A percentile compares a stretch with the other conserved stretches of the same genome.
phyloP scores from a whole-genome alignment of 2,329 filamentous ascomycete species.

The Fusarium brachygibbosum region DNA sequence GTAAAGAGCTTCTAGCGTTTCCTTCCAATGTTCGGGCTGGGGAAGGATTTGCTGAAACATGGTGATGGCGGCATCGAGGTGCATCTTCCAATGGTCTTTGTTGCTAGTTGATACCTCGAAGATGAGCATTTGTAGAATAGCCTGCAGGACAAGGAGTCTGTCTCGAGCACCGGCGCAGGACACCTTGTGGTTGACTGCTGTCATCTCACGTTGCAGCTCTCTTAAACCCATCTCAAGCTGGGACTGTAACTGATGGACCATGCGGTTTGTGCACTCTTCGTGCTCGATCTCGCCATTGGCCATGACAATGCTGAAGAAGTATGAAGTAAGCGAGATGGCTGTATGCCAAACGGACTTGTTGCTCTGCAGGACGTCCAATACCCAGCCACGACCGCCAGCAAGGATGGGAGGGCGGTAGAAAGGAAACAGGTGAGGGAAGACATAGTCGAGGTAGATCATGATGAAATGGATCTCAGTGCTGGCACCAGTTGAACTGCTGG shows the following conservation, averaged over 20 bases:
- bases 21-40: slow-evolving; percentile 55
- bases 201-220: slow-evolving; percentile 60
- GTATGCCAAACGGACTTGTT: slow-evolving; percentile 71
- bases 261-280: slow-evolving; percentile 53
- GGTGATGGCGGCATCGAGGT: slow-evolving; percentile 63
- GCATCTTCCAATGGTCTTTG: slow-evolving; percentile 64
- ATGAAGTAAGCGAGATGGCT: slow-evolving; percentile 67
- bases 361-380: slow-evolving; percentile 68
- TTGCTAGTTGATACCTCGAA: slow-evolving; percentile 64
- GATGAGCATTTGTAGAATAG: slow-evolving; percentile 66
- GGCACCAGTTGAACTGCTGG: slow-evolving; percentile 36
- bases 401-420: slow-evolving; percentile 70
- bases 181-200: slow-evolving; percentile 52
- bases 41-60: slow-evolving; percentile 63
- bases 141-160: slow-evolving; percentile 61
- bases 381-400: slow-evolving; percentile 71
- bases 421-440: slow-evolving; percentile 73
- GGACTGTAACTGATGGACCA: slow-evolving; percentile 57
- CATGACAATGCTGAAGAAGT: slow-evolving; percentile 66
- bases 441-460: slow-evolving; percentile 72
- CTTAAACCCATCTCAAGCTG: slow-evolving; percentile 61
- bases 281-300: slow-evolving; percentile 52
- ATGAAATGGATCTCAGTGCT: slow-evolving; percentile 59
- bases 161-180: slow-evolving; percentile 51
- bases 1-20: slow-evolving; percentile 52